Conservation (phyloP, 2,329 filamentous ascomycete species). For the Penicillium vulpinum region DNA sequence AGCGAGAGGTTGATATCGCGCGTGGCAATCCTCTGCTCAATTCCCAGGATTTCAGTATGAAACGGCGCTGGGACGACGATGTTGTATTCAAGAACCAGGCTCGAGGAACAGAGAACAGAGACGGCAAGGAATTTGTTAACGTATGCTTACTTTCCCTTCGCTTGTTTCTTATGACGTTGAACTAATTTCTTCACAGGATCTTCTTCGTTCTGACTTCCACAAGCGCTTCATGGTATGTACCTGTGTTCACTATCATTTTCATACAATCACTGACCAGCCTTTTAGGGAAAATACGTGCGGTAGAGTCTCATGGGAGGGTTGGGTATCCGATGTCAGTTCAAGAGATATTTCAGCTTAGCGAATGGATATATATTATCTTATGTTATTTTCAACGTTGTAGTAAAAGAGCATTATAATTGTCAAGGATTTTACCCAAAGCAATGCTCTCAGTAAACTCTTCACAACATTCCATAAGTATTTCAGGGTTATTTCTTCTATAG, state of each 20-base stretch:
- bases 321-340: neutral
- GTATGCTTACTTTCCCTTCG: slow-evolving; percentile 51
- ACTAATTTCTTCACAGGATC: slow-evolving; percentile 58
- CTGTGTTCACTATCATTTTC: neutral
- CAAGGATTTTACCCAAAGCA: neutral
- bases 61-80: slow-evolving; percentile 90
- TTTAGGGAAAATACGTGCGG: slow-evolving; percentile 8
- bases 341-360: neutral
- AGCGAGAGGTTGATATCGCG: slow-evolving; percentile 84
- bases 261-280: neutral
- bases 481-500: neutral
- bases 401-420: neutral
- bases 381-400: neutral
- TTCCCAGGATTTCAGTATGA: slow-evolving; percentile 82
- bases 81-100: slow-evolving; percentile 99
- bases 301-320: neutral
- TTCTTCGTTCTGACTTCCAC: slow-evolving; percentile 94
- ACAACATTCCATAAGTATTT: neutral
- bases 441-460: neutral
- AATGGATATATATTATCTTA: neutral
- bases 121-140: slow-evolving; percentile 96
- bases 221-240: slow-evolving; percentile 81
- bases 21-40: slow-evolving; percentile 91
- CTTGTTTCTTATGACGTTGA: slow-evolving; percentile 10
- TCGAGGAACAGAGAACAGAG: slow-evolving; percentile 86